Evolutionary conservation across 106 monocot species (phyloP).

Genomic region (Acanthochlamys bracteata): DNA sequence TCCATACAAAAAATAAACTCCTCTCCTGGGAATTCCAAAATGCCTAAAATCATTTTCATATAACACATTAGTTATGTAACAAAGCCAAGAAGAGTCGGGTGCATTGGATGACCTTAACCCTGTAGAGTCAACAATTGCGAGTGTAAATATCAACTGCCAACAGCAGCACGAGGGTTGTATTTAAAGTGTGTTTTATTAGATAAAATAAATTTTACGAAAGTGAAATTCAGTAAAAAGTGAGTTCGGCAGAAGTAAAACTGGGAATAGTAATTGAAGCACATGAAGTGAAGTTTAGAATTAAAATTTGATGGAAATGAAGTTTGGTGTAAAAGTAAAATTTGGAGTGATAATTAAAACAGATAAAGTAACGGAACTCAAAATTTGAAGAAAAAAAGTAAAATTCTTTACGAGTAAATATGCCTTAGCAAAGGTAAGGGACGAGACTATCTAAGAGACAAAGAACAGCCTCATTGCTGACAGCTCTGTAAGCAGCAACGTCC

Average conservation of each 20-base stretch:
- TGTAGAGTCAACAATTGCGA: background rate
- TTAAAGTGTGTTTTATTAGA: too few species aligned
- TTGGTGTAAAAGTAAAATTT: too few species aligned
- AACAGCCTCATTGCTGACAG: slow-evolving; percentile 15
- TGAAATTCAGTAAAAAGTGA: too few species aligned
- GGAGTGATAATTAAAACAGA: too few species aligned
- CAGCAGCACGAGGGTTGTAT: slow-evolving; percentile 1
- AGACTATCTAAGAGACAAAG: slow-evolving; percentile 6
- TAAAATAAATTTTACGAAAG: too few species aligned
- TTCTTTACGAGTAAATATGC: too few species aligned
- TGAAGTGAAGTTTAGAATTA: too few species aligned
- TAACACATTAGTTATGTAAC: background rate
- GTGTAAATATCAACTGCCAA: background rate
- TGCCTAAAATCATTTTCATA: background rate
- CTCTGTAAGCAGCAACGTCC: slow-evolving; percentile 24
- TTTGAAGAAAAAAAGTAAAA: too few species aligned
- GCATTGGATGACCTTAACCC: background rate
- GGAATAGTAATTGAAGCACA: too few species aligned
- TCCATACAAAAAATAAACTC: background rate
- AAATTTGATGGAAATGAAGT: too few species aligned
- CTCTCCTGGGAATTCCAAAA: background rate
- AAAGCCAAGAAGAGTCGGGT: background rate
- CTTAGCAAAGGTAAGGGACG: slow-evolving; percentile 4
- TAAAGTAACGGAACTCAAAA: too few species aligned
- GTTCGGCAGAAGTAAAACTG: too few species aligned